Evolutionary conservation across 192 early-diverging fungal genomes (phyloP), one percentile per base, ranked within the genome.

Genomic region (Linnemannia hyalina): DNA sequence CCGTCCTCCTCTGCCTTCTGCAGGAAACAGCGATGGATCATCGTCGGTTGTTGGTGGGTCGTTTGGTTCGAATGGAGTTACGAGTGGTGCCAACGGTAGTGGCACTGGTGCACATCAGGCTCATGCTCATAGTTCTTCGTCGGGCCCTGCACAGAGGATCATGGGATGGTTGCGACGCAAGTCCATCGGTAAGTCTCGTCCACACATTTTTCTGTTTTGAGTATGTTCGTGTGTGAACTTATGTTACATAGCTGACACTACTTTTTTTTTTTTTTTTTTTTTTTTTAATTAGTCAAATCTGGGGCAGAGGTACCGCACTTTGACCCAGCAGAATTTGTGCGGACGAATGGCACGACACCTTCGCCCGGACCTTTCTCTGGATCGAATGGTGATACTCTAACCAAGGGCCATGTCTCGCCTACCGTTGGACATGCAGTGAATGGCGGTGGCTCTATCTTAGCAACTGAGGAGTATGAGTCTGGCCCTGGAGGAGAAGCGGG

Each of bases 91-190:
- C 2, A 41, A 46, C n/a, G 23, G 26, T 49, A 46, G 29, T 46
- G 41, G 26, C 32, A 38, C 23, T 40, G 65, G 68, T 47, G 76
- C 63, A 69, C n/a, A 78, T 7, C 38, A 65, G 29, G 20, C 69
- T 32, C 70, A 65, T 13, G 29, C 3, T 8, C 70, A 80, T 29
- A 23, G 73, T 41, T 85, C 82, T 7, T 41, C 57, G 20, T 72
- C 82, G 29, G 89, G 90, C 69, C 80, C 94, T 0, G 94, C 93
- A 4, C 92, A 93, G 76, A 94, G 92, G 40, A 90, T 96, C n/a
- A 94, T 94, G 88, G 93, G 92, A 70, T 96, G 95, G 95, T 91
- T 96, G 46, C 91, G 93, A 60, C 90, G 94, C 82, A 92, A 92
- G 55, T 90, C 91, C 23, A 46, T 88, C 38, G 88, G 92, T 91